These are phyloP conservation scores for Paramecium sonneborni DNA, from an alignment of 73 alveolate genomes.

Conservation along the genomic window DNA sequence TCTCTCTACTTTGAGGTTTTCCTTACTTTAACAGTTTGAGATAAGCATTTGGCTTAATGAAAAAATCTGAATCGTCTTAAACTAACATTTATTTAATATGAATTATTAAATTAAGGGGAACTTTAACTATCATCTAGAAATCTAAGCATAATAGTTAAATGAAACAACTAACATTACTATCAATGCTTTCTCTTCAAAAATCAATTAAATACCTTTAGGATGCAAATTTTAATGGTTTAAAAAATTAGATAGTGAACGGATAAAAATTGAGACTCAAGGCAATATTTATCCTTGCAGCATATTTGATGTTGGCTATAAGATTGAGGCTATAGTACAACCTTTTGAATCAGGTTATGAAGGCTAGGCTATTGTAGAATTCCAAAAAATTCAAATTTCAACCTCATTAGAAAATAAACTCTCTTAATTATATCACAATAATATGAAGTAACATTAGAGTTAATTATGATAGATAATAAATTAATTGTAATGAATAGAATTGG, in stretches of 20 bases:
- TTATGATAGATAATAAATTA: background rate
- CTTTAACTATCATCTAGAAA: conserved; percentile 33
- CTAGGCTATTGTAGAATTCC: background rate
- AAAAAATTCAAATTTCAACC: background rate
- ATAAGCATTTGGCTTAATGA: background rate
- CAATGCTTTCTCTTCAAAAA: background rate
- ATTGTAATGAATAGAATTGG: background rate
- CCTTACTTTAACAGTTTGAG: background rate
- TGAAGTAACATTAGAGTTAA: background rate
- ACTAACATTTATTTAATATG: background rate
- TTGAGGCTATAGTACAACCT: background rate
- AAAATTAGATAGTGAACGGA: background rate
- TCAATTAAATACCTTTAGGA: background rate
- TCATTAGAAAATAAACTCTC: background rate
- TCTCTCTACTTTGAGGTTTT: background rate
- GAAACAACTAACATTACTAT: conserved; percentile 12
- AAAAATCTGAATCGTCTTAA: background rate
- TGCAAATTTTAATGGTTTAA: conserved; percentile 49
- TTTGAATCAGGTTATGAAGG: conserved; percentile 40
- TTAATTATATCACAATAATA: conserved; percentile 8
- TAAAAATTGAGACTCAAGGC: background rate
- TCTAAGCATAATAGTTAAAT: background rate
- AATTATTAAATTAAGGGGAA: conserved; percentile 49
- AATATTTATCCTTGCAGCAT: conserved; percentile 27
- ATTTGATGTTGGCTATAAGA: conserved; percentile 43